Percentiles rank a stretch among this genome's conserved stretches.
These are phyloP conservation scores for Cicer chorassanicum DNA, from an alignment of 306 rosid genomes.

Conservation along the genomic window DNA sequence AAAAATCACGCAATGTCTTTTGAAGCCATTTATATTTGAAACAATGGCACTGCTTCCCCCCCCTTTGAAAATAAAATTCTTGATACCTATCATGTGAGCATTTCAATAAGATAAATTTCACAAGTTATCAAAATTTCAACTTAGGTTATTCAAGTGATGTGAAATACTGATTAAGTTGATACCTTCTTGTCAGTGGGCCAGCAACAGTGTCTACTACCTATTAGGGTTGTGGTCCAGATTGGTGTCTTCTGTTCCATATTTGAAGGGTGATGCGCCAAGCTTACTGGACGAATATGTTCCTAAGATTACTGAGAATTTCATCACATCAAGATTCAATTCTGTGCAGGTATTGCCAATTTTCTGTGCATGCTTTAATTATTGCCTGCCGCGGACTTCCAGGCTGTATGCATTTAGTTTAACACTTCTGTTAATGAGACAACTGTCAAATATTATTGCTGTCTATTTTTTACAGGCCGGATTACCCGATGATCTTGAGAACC, in stretches of 20 bases:
- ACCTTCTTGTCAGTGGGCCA: constrained; percentile 85
- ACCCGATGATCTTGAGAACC: constrained; percentile 95
- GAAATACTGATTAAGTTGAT: constrained; percentile 50
- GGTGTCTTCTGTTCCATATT: constrained; percentile 97
- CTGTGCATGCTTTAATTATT: constrained; percentile 42
- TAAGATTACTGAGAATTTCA: constrained; percentile 92
- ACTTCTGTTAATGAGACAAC: constrained; percentile 22
- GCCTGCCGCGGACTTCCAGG: constrained; percentile 22
- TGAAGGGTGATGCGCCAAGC: constrained; percentile 99
- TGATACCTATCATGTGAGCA: constrained; percentile 36
- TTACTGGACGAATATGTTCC: constrained; percentile 98
- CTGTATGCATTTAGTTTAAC: constrained; percentile 28
- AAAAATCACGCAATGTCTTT: constrained; percentile 9
- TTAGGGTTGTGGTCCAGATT: constrained; percentile 98
- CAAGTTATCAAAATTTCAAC: constrained; percentile 25
- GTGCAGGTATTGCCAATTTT: constrained; percentile 74
- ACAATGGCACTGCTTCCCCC: neutral
- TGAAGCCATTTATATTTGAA: constrained; percentile 18
- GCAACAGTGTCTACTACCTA: constrained; percentile 97
- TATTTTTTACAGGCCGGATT: constrained; percentile 73
- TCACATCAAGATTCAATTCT: constrained; percentile 91
- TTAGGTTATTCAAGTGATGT: constrained; percentile 38
- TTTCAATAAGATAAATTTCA: constrained; percentile 29
- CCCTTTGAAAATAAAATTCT: constrained; percentile 20
- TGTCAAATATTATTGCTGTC: constrained; percentile 38